phyloP scores from a whole-genome alignment of 2,329 filamentous ascomycete genomes.

The Sclerotiophoma versabilis region DNA sequence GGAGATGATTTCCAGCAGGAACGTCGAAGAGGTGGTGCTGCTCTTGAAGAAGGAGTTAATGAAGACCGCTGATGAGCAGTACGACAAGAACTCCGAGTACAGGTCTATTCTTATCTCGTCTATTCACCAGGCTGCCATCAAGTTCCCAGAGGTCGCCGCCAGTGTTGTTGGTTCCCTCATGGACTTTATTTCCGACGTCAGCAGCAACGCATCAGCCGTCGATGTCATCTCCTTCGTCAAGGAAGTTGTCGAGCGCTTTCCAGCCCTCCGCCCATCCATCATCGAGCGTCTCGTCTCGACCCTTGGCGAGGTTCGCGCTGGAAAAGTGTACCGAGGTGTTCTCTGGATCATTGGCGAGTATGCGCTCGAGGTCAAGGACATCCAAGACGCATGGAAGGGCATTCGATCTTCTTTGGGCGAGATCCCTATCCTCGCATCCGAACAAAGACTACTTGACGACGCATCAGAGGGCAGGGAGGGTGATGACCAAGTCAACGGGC shows the following conservation, averaged over 20 bases:
- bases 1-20: constrained; percentile 99
- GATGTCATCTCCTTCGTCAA: constrained; percentile 99
- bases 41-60: constrained; percentile 96
- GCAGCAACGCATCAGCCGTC: constrained; percentile 95
- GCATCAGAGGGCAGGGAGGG: constrained; percentile 67
- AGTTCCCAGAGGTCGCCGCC: constrained; percentile 96
- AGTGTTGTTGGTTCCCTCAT: constrained; percentile 96
- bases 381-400: constrained; percentile 94
- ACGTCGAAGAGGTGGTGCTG: constrained; percentile 95
- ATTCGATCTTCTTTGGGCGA: constrained; percentile 94
- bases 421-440: constrained; percentile 94
- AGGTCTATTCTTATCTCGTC: constrained; percentile 94
- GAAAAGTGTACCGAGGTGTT: constrained; percentile 95
- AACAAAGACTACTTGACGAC: constrained; percentile 89
- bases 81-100: constrained; percentile 73
- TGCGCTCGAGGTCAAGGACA: constrained; percentile 90
- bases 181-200: constrained; percentile 99
- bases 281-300: constrained; percentile 89
- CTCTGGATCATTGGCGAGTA: constrained; percentile 99
- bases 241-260: constrained; percentile 98
- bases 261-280: constrained; percentile 84
- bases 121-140: constrained; percentile 98
- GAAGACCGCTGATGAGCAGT: constrained; percentile 98
- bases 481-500: constrained; percentile 78
- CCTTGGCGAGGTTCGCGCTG: constrained; percentile 89